Evolutionary conservation across 2,329 filamentous ascomycete genomes (phyloP).

Genomic region (Epichloe glyceriae): DNA sequence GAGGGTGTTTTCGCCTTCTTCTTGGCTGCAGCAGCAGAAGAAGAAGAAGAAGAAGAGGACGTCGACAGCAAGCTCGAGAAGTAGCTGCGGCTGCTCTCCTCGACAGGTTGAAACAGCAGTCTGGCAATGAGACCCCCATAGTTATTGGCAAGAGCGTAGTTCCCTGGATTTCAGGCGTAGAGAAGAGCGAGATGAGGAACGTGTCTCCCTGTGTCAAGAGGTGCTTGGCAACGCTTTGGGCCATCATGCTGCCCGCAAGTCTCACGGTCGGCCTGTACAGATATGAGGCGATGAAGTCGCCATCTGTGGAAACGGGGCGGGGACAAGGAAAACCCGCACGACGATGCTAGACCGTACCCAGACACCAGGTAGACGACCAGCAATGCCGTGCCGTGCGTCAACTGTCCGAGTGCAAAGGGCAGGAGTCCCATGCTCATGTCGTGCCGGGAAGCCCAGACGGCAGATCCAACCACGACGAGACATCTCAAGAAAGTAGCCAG

Average conservation of each 20-base stretch:
- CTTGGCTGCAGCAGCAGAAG: constrained; percentile 1
- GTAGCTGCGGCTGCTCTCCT: constrained; percentile 82
- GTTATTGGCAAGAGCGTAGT: constrained; percentile 87
- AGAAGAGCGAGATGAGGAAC: constrained; percentile 67
- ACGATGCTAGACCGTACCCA: constrained; percentile 41
- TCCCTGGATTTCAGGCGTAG: constrained; percentile 73
- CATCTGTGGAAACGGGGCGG: constrained; percentile 18
- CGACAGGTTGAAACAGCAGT: constrained; percentile 85
- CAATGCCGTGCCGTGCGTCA: constrained; percentile 59
- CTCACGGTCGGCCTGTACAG: constrained; percentile 60
- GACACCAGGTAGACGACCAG: constrained; percentile 56
- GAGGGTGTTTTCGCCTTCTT: constrained; percentile 5
- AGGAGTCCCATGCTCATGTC: constrained; percentile 55
- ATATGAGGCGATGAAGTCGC: constrained; percentile 38
- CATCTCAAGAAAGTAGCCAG: constrained; percentile 68
- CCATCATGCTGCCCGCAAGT: constrained; percentile 68
- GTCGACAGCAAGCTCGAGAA: constrained; percentile 65
- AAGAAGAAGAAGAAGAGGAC: constrained; percentile 1
- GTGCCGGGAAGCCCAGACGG: constrained; percentile 44
- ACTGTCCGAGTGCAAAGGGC: constrained; percentile 80
- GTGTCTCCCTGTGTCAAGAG: constrained; percentile 90
- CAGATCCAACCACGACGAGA: constrained; percentile 56
- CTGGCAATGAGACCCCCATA: constrained; percentile 83
- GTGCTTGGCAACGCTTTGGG: constrained; percentile 85
- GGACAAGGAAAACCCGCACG: constrained; percentile 58